phyloP scores from a whole-genome alignment of 305 asterid genomes.

The Plantago rigida region DNA sequence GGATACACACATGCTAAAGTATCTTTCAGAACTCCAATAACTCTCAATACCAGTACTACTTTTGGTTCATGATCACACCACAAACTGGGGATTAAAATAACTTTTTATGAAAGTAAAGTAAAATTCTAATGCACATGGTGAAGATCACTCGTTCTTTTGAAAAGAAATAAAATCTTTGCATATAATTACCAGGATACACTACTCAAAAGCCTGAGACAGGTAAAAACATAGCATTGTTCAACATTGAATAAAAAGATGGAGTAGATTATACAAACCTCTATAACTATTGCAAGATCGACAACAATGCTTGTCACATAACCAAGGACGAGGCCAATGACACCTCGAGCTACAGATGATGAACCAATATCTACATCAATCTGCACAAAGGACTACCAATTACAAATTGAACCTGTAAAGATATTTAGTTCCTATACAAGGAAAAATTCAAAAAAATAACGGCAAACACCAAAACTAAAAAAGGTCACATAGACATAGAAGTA shows the following conservation, averaged over 20 bases:
- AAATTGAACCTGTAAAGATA: not conserved
- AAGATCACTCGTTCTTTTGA: too few relatives aligned
- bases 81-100: too few relatives aligned
- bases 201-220: too few relatives aligned
- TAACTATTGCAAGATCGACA: conserved; percentile 85
- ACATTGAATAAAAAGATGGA: conserved; percentile 9
- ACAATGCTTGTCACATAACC: conserved; percentile 91
- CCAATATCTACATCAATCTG: conserved; percentile 99
- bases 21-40: too few relatives aligned
- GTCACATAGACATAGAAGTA: too few relatives aligned
- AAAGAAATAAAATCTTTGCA: too few relatives aligned
- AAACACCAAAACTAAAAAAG: not conserved
- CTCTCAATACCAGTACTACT: too few relatives aligned
- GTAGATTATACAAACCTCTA: conserved; percentile 54
- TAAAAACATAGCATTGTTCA: not conserved
- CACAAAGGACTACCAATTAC: conserved; percentile 22
- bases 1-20: not conserved
- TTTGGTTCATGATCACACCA: too few relatives aligned
- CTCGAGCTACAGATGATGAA: conserved; percentile 94
- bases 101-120: too few relatives aligned
- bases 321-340: conserved; percentile 87
- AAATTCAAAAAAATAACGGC: not conserved
- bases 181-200: too few relatives aligned
- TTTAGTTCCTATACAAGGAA: not conserved
- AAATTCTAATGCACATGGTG: too few relatives aligned